Base-by-base conservation (phyloP, 352 stramenopile species). In the Aphanomyces euteiches region DNA sequence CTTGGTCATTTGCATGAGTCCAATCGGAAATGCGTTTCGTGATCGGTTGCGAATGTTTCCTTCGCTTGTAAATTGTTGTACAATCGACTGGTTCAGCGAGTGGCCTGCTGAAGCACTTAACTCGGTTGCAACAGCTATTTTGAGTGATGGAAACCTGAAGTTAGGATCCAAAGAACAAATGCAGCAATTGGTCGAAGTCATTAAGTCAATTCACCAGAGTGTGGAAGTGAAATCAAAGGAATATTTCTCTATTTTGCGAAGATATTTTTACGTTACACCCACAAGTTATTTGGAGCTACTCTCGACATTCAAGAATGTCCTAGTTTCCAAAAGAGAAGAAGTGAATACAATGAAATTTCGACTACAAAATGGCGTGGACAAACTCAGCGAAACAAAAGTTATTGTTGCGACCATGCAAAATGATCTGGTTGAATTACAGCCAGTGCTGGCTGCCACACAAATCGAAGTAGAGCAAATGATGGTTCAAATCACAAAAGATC, bases 211-310 rank as follows among this genome's bases (percentile, higher is more conserved):
- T 7, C 92, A 98, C 63, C 87, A 97, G 69, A 95, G 81, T 56
- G 91, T 98, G 10, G 90, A 96, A 67, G 79, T 84, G 17, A 82
- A 78, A 19, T 94, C 85, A 0, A 87, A 90, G 45, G 81, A 95
- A 45, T 98, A 96, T 66, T 93, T 92, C 69, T 84, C 92, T 15
- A 81, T 80, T 7, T 72, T 97, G 38, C 78, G 89, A 19, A 74
- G 93, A 6, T 94, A 96, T 73, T 96, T 96, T 67, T 97, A 98
- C 78, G 92, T 98, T 37, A 98, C 93, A 12, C 93, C 93, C 12
- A 98, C 93, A 3, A 96, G 84, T 56, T 98, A 98, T 53, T 74
- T 98, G 41, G 92, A 98, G 69, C 67, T 98, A 37, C 74, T 98
- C 2, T 93, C 89, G 34, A 96, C 92, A 5, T 98, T 97, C 72